Percentiles rank a stretch among this genome's conserved stretches.
phyloP scores from a whole-genome alignment of 352 stramenopile genomes.

The Phytophthora quininea region DNA sequence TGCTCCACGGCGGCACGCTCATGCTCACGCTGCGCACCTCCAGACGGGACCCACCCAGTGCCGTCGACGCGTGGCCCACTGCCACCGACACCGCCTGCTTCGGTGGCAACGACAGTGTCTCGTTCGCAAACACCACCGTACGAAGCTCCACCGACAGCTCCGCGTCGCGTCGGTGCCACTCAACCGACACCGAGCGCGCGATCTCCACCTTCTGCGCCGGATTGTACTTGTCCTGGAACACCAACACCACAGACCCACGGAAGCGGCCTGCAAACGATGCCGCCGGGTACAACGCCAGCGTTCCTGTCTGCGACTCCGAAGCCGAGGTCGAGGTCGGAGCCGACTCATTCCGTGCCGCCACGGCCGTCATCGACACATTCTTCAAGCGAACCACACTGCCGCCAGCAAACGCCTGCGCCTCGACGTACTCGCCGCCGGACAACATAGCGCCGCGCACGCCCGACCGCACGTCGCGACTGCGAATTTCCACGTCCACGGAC shows the following conservation, averaged over 20 bases:
- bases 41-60: neutral
- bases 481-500: neutral
- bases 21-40: neutral
- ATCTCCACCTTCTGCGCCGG: slow-evolving; percentile 2
- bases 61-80: neutral
- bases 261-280: neutral
- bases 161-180: neutral
- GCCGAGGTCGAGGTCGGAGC: no score
- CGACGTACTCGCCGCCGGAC: neutral
- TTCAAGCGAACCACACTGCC: neutral
- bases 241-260: neutral
- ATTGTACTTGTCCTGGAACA: neutral
- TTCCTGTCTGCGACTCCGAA: neutral
- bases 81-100: neutral
- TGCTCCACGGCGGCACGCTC: slow-evolving; percentile 4
- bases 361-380: neutral
- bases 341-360: neutral
- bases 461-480: neutral
- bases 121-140: slow-evolving; percentile 1
- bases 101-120: neutral
- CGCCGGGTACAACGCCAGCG: neutral
- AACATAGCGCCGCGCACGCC: neutral
- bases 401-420: neutral
- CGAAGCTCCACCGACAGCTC: neutral
- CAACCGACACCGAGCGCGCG: neutral